Conservation (phyloP, 1,284 basidiomycete species). For the Cryptococcus maquisensis region DNA sequence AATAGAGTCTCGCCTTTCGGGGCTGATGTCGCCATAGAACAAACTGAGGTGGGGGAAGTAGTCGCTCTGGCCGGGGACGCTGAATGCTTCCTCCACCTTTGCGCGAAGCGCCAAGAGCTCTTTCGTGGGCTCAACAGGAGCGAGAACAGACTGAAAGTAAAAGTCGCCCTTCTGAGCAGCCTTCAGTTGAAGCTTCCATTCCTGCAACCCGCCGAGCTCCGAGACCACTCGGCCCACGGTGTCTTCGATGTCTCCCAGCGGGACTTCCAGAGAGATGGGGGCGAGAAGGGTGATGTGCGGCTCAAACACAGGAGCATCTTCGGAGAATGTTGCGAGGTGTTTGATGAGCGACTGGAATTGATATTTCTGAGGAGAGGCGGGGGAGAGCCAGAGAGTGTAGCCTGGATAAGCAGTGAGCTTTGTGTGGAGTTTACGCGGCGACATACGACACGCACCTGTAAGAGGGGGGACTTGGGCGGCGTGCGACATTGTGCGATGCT, state of each 20-base stretch:
- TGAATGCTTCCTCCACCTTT: conserved; percentile 10
- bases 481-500: no score
- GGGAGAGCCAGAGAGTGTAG: conserved; percentile 14
- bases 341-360: conserved; percentile 11
- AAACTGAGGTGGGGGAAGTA: conserved; percentile 41
- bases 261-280: conserved; percentile 14
- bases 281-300: conserved; percentile 37
- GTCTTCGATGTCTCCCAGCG: conserved; percentile 7
- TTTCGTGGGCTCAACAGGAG: conserved; percentile 18
- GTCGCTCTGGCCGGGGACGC: not conserved
- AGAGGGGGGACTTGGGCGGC: no score
- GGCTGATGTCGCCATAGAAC: conserved; percentile 29
- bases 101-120: conserved; percentile 19
- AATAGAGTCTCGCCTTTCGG: conserved; percentile 20
- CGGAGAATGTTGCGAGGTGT: conserved; percentile 11
- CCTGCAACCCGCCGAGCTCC: not conserved
- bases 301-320: conserved; percentile 21
- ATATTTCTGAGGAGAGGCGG: not conserved
- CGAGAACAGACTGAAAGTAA: conserved; percentile 39
- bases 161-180: conserved; percentile 24
- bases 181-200: conserved; percentile 4
- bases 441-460: no score
- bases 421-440: not conserved
- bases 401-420: conserved; percentile 1
- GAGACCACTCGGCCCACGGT: conserved; percentile 1